Percentiles rank a stretch among this genome's conserved stretches.
phyloP scores from a whole-genome alignment of 257 asterid species.

The Solanum stenotomum region DNA sequence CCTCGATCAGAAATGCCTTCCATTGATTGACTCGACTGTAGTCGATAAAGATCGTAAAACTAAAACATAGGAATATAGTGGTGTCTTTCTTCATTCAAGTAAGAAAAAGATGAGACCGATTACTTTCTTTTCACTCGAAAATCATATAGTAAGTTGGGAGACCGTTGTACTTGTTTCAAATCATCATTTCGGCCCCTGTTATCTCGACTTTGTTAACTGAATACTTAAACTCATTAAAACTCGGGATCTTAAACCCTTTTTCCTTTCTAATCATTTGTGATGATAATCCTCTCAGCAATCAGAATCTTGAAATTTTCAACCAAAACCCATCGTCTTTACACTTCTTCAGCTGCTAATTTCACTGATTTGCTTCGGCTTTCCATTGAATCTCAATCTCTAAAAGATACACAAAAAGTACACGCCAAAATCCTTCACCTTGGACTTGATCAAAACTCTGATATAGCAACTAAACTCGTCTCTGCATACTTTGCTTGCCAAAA shows the following conservation, averaged over 20 bases:
- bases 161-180: background rate
- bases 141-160: background rate
- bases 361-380: conserved; percentile 30
- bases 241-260: background rate
- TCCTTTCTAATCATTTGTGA: background rate
- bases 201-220: background rate
- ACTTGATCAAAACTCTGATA: conserved; percentile 34
- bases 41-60: no score
- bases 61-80: no score
- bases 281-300: conserved; percentile 14
- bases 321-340: conserved; percentile 4
- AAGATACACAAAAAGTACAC: conserved; percentile 31
- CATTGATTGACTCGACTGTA: background rate
- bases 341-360: conserved; percentile 16
- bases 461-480: conserved; percentile 56
- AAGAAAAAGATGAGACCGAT: no score
- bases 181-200: accelerated
- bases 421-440: conserved; percentile 34
- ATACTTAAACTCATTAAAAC: background rate
- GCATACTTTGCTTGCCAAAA: conserved; percentile 27
- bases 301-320: conserved; percentile 1
- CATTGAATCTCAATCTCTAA: conserved; percentile 27
- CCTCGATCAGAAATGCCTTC: background rate
- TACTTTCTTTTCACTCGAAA: no score
- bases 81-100: background rate